These are phyloP conservation scores for Tritrichomonas foetus DNA, from an alignment of 208 protist species.

Conservation along the genomic window DNA sequence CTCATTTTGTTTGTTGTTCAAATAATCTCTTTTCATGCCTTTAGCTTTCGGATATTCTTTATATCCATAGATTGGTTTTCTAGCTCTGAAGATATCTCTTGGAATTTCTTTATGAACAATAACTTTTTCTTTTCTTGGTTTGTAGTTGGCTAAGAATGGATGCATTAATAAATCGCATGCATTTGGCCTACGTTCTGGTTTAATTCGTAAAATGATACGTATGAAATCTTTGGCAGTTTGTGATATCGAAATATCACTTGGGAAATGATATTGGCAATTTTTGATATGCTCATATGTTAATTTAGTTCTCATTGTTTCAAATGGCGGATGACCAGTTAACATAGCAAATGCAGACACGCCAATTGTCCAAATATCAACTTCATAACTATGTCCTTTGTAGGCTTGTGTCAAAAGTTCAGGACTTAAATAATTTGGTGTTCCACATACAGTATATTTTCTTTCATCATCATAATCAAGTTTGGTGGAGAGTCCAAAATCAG, in stretches of 20 bases:
- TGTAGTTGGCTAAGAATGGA: no score
- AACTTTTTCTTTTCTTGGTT: no score
- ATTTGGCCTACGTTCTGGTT: slow-evolving; percentile 70
- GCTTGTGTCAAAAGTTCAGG: slow-evolving; percentile 10
- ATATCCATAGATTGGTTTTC: no score
- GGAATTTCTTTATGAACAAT: no score
- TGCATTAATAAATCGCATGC: slow-evolving; percentile 72
- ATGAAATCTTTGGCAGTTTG: slow-evolving; percentile 75
- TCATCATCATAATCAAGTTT: slow-evolving; percentile 76
- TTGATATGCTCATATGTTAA: slow-evolving; percentile 86
- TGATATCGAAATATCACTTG: slow-evolving; percentile 64
- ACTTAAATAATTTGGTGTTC: slow-evolving; percentile 46
- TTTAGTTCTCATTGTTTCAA: slow-evolving; percentile 87
- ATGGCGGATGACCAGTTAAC: slow-evolving; percentile 85
- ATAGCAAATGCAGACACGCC: slow-evolving; percentile 82
- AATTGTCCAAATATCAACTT: slow-evolving; percentile 93
- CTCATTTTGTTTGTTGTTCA: no score
- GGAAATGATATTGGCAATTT: slow-evolving; percentile 80
- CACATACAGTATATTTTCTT: slow-evolving; percentile 63
- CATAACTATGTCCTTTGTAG: slow-evolving; percentile 77
- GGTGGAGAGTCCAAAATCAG: slow-evolving; percentile 82
- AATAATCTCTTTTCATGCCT: no score
- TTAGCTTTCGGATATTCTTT: no score
- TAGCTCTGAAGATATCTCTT: no score
- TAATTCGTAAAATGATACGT: slow-evolving; percentile 62